Percentiles rank a stretch among this genome's conserved stretches.
Evolutionary conservation across 306 rosid genomes (phyloP).

Genomic region (Cicer cuneatum): DNA sequence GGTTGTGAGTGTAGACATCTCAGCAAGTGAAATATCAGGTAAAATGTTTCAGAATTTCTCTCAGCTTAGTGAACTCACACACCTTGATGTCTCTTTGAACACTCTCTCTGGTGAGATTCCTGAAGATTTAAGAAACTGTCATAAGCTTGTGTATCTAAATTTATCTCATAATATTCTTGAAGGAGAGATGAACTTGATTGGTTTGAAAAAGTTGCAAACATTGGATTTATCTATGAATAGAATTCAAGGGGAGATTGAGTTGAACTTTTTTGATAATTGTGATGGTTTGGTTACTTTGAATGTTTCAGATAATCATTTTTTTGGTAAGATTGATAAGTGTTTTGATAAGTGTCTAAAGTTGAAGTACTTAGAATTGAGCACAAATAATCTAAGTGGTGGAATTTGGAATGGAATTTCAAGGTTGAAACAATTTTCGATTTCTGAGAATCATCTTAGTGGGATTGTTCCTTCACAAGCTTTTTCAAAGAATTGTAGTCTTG

Average conservation of each 20-base stretch:
- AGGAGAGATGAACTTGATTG: slow-evolving; percentile 59
- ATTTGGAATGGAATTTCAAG: slow-evolving; percentile 69
- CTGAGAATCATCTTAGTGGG: slow-evolving; percentile 72
- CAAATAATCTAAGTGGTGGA: slow-evolving; percentile 60
- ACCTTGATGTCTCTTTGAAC: slow-evolving; percentile 80
- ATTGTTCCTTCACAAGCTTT: slow-evolving; percentile 51
- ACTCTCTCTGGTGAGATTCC: slow-evolving; percentile 62
- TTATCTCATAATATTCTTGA: slow-evolving; percentile 70
- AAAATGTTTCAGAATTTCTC: slow-evolving; percentile 67
- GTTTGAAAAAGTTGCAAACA: slow-evolving; percentile 58
- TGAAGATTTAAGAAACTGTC: slow-evolving; percentile 59
- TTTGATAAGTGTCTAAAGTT: slow-evolving; percentile 68
- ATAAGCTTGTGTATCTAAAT: slow-evolving; percentile 66
- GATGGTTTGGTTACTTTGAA: slow-evolving; percentile 61
- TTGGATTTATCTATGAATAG: slow-evolving; percentile 76
- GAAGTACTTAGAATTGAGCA: slow-evolving; percentile 77
- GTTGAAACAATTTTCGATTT: slow-evolving; percentile 60
- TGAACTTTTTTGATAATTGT: slow-evolving; percentile 72
- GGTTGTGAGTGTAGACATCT: slow-evolving; percentile 63
- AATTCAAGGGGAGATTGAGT: slow-evolving; percentile 55
- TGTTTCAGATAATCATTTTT: slow-evolving; percentile 64
- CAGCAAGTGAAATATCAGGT: slow-evolving; percentile 53
- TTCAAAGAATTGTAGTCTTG: slow-evolving; percentile 58
- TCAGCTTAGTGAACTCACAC: slow-evolving; percentile 59
- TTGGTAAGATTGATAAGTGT: slow-evolving; percentile 55